phyloP scores from a whole-genome alignment of 371 early-diverging fungal species.

The Paraphysoderma sedebokerense region DNA sequence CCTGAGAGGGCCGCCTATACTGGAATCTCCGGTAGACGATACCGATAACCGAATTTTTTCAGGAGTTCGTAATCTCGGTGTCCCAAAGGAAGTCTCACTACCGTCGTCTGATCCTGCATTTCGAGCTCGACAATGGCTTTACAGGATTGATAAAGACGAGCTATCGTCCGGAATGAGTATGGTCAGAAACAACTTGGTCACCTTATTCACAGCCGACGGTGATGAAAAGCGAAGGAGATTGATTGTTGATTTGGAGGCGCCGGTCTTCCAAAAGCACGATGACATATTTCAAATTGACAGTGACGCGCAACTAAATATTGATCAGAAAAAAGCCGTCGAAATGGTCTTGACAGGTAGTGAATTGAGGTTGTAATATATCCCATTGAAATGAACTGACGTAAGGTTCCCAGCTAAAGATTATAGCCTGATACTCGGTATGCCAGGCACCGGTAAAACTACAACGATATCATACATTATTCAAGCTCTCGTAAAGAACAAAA shows the following conservation, averaged over 20 bases:
- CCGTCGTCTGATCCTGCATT: no score
- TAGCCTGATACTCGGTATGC: constrained; percentile 93
- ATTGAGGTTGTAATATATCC: background rate
- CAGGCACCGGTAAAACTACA: constrained; percentile 97
- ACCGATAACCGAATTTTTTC: constrained; percentile 24
- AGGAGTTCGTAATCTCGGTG: constrained; percentile 12
- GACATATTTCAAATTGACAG: constrained; percentile 10
- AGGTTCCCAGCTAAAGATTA: constrained; percentile 57
- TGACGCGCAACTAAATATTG: constrained; percentile 35
- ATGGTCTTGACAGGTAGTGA: constrained; percentile 26
- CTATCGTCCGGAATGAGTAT: constrained; percentile 38
- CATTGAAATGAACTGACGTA: no score
- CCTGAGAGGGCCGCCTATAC: constrained; percentile 38
- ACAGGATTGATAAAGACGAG: constrained; percentile 75
- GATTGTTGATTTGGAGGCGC: constrained; percentile 63
- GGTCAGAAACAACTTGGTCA: constrained; percentile 54
- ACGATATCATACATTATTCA: constrained; percentile 72
- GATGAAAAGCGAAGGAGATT: constrained; percentile 34
- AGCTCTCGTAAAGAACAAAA: constrained; percentile 42
- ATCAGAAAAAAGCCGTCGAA: constrained; percentile 40
- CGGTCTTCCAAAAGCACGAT: constrained; percentile 26
- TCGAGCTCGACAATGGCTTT: no score
- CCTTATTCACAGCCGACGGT: constrained; percentile 35
- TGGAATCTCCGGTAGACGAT: constrained; percentile 20
- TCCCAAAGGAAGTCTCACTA: constrained; percentile 2